Conservation (phyloP, 139 green algal genomes). For the Chlorella sorokiniana region DNA sequence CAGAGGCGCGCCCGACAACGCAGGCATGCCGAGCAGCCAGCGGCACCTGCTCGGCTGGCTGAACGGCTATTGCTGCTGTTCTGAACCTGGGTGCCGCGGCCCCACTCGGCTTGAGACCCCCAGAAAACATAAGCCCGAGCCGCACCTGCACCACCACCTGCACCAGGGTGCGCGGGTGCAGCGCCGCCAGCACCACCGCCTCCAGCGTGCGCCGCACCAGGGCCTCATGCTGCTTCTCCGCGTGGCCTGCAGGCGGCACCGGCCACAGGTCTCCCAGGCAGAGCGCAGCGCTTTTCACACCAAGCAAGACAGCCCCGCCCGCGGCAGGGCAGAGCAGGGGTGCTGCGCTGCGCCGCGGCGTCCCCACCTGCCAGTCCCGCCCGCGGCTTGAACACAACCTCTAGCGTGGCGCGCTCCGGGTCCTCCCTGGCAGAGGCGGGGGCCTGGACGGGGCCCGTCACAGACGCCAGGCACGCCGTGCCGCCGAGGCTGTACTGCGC, state of each 20-base stretch:
- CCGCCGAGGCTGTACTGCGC: conserved; percentile 67
- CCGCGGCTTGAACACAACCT: conserved; percentile 67
- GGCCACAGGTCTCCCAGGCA: background rate
- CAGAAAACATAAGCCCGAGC: background rate
- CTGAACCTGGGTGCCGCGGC: too few species aligned
- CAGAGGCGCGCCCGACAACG: background rate
- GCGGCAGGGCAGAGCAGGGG: too few species aligned
- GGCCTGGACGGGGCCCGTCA: conserved; percentile 63
- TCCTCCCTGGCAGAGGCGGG: conserved; percentile 53
- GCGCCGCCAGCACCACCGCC: conserved; percentile 43
- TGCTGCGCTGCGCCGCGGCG: too few species aligned
- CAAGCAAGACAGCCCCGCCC: background rate
- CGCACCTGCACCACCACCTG: conserved; percentile 66
- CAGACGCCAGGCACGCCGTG: conserved; percentile 64
- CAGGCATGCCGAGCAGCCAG: too few species aligned
- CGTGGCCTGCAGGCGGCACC: conserved; percentile 32
- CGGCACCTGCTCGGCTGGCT: too few species aligned
- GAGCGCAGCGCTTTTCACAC: background rate
- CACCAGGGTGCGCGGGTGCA: conserved; percentile 60
- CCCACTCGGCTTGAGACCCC: too few species aligned
- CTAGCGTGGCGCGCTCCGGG: conserved; percentile 59
- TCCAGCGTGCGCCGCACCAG: conserved; percentile 56
- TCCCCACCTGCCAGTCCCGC: conserved; percentile 55
- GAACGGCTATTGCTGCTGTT: too few species aligned
- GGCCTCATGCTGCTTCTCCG: conserved; percentile 53